Evolutionary conservation across 768 basidiomycete species (phyloP), one percentile per base, ranked within the genome.

Genomic region (Rhizopogon roseolus): DNA sequence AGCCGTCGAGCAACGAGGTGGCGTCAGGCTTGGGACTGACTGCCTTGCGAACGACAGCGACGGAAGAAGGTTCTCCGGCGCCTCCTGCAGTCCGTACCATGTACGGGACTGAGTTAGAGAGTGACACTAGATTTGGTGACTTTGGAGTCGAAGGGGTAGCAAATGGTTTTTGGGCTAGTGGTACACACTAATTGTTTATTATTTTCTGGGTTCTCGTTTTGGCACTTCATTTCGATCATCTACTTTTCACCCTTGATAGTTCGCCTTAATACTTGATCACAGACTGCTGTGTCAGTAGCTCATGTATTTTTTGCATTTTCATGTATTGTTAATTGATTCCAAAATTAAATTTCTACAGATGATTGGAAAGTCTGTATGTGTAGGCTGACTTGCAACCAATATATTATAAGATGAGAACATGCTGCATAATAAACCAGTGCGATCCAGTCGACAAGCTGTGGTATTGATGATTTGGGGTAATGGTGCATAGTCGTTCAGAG

Each of bases 91-190:
- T 79, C 63, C 79, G 83, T 55, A 91, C 89, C 5, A 88, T 91
- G 84, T 91, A 90, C 66, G 89, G 89, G 7, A 91, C 89, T 0
- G 89, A 91, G 68, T 70, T 90, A 41, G 88, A 89, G n/a, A 74
- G 73, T 32, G 88, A 91, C 63, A 85, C 85, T n/a, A 81, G 89
- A 49, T 92, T 92, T 64, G 89, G 89, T 5, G 89, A 91, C 69
- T 91, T 90, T 64, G 89, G 89, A 38, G 75, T 88, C 25, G 85
- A 88, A 62, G 85, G 88, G 11, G 81, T 90, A 53, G 85, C 85
- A n/a, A 79, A 78, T 45, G 80, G 80, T 6, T 89, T 85, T 62
- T 90, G 88, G 86, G 67, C 79, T 1, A 74, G 76, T 41, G 76
- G 76, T 48, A 71, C 73, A 50, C 78, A 75, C 59, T 80, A 52